These are phyloP conservation scores for Mitragyna speciosa DNA, from an alignment of 257 asterid species.

Conservation along the genomic window DNA sequence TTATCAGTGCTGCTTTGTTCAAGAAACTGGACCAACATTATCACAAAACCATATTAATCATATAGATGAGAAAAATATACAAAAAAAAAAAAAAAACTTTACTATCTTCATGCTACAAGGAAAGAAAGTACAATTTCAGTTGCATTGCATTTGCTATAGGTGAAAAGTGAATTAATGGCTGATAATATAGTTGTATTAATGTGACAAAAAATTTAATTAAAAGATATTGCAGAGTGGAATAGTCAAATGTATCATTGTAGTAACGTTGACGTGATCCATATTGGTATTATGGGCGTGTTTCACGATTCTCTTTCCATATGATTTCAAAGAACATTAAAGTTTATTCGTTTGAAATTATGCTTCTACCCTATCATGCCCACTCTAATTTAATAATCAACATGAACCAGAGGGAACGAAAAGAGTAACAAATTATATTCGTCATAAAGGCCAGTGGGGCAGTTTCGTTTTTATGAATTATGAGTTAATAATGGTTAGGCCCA, in stretches of 20 bases:
- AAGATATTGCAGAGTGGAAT: no score
- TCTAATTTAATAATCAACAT: not conserved
- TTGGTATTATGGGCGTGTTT: not conserved
- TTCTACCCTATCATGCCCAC: not conserved
- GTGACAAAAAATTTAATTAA: no score
- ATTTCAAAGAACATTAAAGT: not conserved
- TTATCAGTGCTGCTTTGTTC: slow-evolving; percentile 66
- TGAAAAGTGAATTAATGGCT: no score
- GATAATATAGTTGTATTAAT: not conserved
- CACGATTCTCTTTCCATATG: not conserved
- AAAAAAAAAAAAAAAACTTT: no score
- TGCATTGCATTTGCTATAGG: no score
- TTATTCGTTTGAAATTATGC: not conserved
- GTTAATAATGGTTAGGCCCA: not conserved
- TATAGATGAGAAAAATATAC: no score
- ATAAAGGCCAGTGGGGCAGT: not conserved
- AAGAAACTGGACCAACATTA: slow-evolving; percentile 39
- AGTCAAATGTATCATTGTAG: not conserved
- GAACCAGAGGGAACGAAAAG: not conserved
- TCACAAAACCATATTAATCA: not conserved
- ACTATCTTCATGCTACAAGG: no score
- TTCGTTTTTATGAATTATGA: no score
- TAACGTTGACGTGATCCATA: no score
- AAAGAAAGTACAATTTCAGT: no score
- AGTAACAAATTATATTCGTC: not conserved